Evolutionary conservation across 768 basidiomycete genomes (phyloP).

Genomic region (Dacryopinax spathularia): DNA sequence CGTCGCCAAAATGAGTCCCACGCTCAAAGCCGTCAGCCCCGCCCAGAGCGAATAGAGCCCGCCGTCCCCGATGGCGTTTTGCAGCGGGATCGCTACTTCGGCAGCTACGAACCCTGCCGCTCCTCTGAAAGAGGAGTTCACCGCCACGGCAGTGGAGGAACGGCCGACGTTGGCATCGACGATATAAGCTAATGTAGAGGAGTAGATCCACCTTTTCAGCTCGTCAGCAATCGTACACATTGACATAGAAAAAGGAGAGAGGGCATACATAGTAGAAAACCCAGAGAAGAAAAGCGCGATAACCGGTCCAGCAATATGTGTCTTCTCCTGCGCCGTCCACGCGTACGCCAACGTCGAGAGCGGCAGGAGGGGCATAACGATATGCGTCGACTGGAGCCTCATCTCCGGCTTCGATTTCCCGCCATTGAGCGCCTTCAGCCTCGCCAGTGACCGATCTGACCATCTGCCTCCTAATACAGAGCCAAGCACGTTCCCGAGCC

Average conservation of each 20-base stretch:
- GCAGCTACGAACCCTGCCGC: constrained; percentile 49
- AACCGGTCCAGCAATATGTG: constrained; percentile 53
- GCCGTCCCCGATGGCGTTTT: constrained; percentile 64
- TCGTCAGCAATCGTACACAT: not conserved
- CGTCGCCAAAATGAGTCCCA: constrained; percentile 45
- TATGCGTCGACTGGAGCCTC: constrained; percentile 49
- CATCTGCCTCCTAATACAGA: constrained; percentile 45
- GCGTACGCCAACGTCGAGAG: constrained; percentile 51
- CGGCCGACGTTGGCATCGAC: constrained; percentile 77
- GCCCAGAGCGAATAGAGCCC: constrained; percentile 59
- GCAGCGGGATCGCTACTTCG: constrained; percentile 61
- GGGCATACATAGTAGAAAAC: constrained; percentile 54
- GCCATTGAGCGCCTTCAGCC: constrained; percentile 32
- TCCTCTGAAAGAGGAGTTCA: constrained; percentile 67
- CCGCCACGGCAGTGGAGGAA: constrained; percentile 54
- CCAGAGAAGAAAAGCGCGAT: constrained; percentile 59
- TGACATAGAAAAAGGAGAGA: not conserved
- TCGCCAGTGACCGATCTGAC: constrained; percentile 37
- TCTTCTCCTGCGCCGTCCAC: constrained; percentile 53
- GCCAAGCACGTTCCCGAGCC: constrained; percentile 42
- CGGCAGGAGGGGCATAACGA: constrained; percentile 45
- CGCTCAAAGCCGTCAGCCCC: constrained; percentile 38
- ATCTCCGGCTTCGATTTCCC: constrained; percentile 56
- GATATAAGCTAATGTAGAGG: constrained; percentile 64
- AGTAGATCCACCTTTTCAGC: constrained; percentile 39